These are phyloP conservation scores for Rhizopus sp. DNA, from an alignment of 371 early-diverging fungal species.

Conservation along the genomic window DNA sequence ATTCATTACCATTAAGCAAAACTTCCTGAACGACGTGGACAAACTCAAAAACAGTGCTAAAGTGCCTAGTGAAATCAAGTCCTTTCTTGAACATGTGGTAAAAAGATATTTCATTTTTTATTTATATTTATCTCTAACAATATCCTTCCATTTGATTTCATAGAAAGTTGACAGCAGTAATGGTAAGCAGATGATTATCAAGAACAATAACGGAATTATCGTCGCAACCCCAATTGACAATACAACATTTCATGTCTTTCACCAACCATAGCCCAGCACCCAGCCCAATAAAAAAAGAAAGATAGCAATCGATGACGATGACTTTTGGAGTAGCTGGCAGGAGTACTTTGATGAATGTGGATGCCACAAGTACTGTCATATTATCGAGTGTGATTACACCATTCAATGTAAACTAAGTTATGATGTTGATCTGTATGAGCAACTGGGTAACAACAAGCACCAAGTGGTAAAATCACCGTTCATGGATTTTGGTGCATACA, in stretches of 20 bases:
- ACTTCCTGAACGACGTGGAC: slow-evolving; percentile 1
- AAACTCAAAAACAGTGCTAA: slow-evolving; percentile 1
- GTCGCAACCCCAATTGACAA: background rate
- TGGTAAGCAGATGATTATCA: background rate
- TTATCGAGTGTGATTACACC: slow-evolving; percentile 5
- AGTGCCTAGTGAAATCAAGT: slow-evolving; percentile 4
- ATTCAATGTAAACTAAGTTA: slow-evolving; percentile 12
- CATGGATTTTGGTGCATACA: background rate
- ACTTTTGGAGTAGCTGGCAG: slow-evolving; percentile 6
- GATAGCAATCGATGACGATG: slow-evolving; percentile 5
- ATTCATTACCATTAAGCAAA: slow-evolving; percentile 1
- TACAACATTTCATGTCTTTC: slow-evolving; percentile 4
- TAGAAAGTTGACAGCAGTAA: no score
- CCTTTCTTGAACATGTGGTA: slow-evolving; percentile 1
- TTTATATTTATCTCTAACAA: no score
- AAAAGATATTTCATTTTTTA: background rate
- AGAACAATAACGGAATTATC: background rate
- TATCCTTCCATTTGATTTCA: no score
- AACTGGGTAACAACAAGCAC: slow-evolving; percentile 3
- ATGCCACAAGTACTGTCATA: slow-evolving; percentile 1
- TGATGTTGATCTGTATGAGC: slow-evolving; percentile 5
- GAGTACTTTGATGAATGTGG: slow-evolving; percentile 5
- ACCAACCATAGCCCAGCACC: slow-evolving; percentile 4
- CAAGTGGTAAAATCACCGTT: slow-evolving; percentile 6
- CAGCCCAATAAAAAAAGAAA: slow-evolving; percentile 3